Base-by-base conservation (phyloP, 148 eudicot genomes). In the Linanthus parryae region DNA sequence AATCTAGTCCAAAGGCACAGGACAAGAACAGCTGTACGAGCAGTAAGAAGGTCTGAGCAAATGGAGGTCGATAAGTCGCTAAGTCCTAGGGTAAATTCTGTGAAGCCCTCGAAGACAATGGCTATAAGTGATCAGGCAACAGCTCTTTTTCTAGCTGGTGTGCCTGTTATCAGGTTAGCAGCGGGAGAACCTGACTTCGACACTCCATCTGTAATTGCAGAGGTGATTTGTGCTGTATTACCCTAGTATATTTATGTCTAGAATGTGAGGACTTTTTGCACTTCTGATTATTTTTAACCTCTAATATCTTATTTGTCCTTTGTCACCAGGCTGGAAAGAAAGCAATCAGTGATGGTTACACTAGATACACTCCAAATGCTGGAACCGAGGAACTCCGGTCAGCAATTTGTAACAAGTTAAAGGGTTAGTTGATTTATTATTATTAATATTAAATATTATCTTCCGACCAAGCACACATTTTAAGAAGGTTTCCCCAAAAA, bases 151-250 rank as follows among this genome's bases (percentile, higher is more conserved):
- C 94, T 79, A 76, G 86, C 89, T 73, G 96, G 96, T 39, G 82
- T 88, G 37, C 96, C 96, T 50, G 89, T 88, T 28, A 79, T 88
- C 42, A 68, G 84, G 36, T 62, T 88, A 48, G 89, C 96, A 11
- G 96, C 94, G 8, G 96, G 96, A 49, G 96, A 88, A 57, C 94
- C 96, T 44, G 94, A 88, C 67, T 88, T 88, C 71, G 84, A 84
- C 68, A 88, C 94, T 11, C 96, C 96, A 44, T 52, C 75, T 19
- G 71, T 62, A 46, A 79, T 84, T 41, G 79, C 80, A 39, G 89
- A 88, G 89, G 96, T 88, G 20, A 53, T 34, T 46, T 4, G 17
- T 19, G 5, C 17, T 42, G 37, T 6, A 1, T 19, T 15, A n/a
- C 19, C 22, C 45, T 9, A 26, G 40, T 52, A 22, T 14, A 35